Conservation (phyloP, 768 basidiomycete species). For the Asterophora parasitica region DNA sequence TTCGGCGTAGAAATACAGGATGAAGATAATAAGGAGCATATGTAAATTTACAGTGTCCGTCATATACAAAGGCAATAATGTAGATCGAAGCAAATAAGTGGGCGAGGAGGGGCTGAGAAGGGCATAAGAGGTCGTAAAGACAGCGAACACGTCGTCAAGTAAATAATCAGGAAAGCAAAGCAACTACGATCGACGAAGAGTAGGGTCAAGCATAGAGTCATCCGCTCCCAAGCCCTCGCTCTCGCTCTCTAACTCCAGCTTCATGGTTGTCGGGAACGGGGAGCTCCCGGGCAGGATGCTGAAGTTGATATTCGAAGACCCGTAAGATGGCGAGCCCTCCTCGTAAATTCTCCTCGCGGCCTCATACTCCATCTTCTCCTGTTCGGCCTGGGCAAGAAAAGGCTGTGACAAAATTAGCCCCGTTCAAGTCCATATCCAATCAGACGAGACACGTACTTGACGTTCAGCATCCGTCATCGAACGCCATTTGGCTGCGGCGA, state of each 20-base stretch:
- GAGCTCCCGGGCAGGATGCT: conserved; percentile 73
- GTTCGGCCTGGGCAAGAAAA: conserved; percentile 88
- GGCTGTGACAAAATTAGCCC: conserved; percentile 46
- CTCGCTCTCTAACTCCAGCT: conserved; percentile 65
- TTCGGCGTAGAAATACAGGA: conserved; percentile 29
- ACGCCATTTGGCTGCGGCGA: conserved; percentile 91
- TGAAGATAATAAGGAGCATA: conserved; percentile 21
- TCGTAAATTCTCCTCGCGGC: conserved; percentile 82
- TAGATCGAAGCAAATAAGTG: conserved; percentile 10
- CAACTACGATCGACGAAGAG: conserved; percentile 27
- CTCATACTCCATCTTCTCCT: conserved; percentile 94
- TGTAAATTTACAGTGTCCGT: conserved; percentile 22
- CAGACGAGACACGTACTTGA: conserved; percentile 51
- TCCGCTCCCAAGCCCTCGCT: conserved; percentile 59
- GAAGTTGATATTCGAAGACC: conserved; percentile 75
- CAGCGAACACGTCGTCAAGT: conserved; percentile 9
- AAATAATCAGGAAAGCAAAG: conserved; percentile 2
- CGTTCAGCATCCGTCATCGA: conserved; percentile 91
- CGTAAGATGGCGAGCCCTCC: conserved; percentile 66
- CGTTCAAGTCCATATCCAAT: neutral
- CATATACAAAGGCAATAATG: conserved; percentile 27
- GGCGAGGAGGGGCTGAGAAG: conserved; percentile 15
- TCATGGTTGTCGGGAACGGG: conserved; percentile 49
- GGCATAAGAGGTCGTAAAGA: conserved; percentile 28
- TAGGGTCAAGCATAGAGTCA: conserved; percentile 34